Evolutionary conservation across 192 early-diverging fungal genomes (phyloP), one percentile per base, ranked within the genome.

Genomic region (Coemansia sp.): DNA sequence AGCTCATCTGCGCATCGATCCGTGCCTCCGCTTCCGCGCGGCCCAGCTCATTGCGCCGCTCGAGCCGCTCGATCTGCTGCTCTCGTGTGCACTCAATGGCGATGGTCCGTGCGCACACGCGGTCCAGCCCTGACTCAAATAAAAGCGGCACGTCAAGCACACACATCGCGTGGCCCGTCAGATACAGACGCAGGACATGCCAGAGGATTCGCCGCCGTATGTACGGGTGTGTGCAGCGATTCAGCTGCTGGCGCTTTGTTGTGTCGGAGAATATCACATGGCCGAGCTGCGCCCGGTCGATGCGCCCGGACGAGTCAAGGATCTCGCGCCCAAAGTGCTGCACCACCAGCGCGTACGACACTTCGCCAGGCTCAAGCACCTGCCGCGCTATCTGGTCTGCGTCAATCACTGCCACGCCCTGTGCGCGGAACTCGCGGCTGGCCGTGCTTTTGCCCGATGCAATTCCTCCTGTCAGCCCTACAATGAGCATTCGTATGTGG

Each of bases 391-490:
- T 88, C 12, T 83, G 58, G 72, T 98, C 97, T 14, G 93, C 92
- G 60, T 99, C 97, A 25, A 99, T 85, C 40, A 99, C 79, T 6
- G 95, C 89, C 18, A 92, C 69, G 2, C 64, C 72, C 23, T 64
- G 63, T 3, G 83, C 71, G 10, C 57, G 49, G 28, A 95, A 76
- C 25, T 86, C 82, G 8, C 69, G 58, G 25, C 89, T 89, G 27
- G 94, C 91, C 6, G 92, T 96, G 44, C 89, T 91, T 76, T 98
- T 98, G 55, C 90, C 90, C 10, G 89, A 86, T 25, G 94, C 91
- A 48, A 99, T 99, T 25, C 95, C 94, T 53, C 97, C 97, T 8
- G 97, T 98, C 35, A 98, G 81, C 10, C 96, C 96, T 32, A 97
- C 70, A 22, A 98, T 71, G 49, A 89, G 86, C 96, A 98, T 52